These are phyloP conservation scores for Ceratocystis eucalypticola DNA, from an alignment of 2,329 filamentous ascomycete genomes.

Conservation along the genomic window DNA sequence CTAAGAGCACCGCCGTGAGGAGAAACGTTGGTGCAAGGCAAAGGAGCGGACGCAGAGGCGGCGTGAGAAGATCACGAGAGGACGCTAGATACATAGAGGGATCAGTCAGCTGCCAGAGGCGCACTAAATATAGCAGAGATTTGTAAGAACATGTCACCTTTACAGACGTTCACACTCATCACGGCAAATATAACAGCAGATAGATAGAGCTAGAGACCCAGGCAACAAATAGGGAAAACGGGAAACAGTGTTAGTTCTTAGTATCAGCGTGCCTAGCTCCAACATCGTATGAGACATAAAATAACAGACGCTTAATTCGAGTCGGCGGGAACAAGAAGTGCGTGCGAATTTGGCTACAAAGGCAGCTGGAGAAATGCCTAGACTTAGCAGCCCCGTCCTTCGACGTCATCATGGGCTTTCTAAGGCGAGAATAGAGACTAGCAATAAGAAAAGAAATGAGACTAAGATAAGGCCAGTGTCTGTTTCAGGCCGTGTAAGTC, in stretches of 20 bases:
- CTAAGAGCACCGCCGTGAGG: not conserved
- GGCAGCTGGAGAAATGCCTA: not conserved
- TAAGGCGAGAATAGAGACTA: no score
- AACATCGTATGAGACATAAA: no score
- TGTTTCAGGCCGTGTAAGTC: not conserved
- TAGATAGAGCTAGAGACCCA: not conserved
- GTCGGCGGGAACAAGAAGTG: not conserved
- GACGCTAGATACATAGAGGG: not conserved
- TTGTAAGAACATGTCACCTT: no score
- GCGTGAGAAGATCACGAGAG: not conserved
- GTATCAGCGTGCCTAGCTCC: no score
- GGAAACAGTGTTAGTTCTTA: not conserved
- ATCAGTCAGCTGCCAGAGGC: not conserved
- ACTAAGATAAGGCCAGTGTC: not conserved
- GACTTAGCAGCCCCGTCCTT: not conserved
- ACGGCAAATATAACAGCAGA: not conserved
- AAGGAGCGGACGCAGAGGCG: not conserved
- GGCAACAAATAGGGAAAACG: not conserved
- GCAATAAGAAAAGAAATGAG: not conserved
- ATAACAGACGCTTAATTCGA: not conserved
- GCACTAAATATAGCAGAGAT: not conserved
- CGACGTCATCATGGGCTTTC: not conserved
- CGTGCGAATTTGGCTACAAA: not conserved
- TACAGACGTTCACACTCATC: no score
- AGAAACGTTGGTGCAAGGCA: not conserved